Base-by-base conservation (phyloP, 2,329 filamentous ascomycete genomes). In the Penicillium hordei region DNA sequence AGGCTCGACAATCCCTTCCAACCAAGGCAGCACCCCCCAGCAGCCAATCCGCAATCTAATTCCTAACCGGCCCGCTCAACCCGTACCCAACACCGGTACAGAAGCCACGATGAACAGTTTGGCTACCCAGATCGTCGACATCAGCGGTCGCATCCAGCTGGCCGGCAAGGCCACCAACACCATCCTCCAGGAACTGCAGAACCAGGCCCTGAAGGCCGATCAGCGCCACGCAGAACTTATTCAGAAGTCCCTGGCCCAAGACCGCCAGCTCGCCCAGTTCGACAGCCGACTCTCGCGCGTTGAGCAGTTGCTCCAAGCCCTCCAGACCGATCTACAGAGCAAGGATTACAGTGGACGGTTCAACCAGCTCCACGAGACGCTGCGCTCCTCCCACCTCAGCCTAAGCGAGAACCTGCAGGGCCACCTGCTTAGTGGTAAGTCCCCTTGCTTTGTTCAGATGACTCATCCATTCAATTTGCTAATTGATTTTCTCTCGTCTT, bases 61-160 rank as follows among this genome's bases (percentile, higher is more conserved):
- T 66, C 50, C 54, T 45, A 43, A 57, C 44, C 58, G 60, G 12
- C 49, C 38, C 7, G 48, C 46, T 19, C 59, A 75, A 70, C 79
- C 66, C 75, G 42, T 67, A 33, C 6, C 12, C 51, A 78, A 81
- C 67, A 76, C 75, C 34, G 75, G 72, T 68, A 19, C 57, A 3
- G 65, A 64, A 19, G 25, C 10, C 31, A 8, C 31, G 12, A 44
- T 50, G 38, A 49, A 54, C 29, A 58, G 53, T n/a, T 79, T 62
- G 74, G 81, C 54, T 31, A 58, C 67, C 19, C 91, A 96, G 74
- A 93, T 97, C 71, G 82, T 83, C 34, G 93, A 97, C 71, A 82
- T 97, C 15, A 89, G 96, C 79, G 89, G 89, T 78, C 89, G 92
- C 33, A 79, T 97, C 19, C 91, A 80, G 58, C 77, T 79, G 39